phyloP scores from a whole-genome alignment of 495 filamentous ascomycete species.

The Penicillium pulvis region DNA sequence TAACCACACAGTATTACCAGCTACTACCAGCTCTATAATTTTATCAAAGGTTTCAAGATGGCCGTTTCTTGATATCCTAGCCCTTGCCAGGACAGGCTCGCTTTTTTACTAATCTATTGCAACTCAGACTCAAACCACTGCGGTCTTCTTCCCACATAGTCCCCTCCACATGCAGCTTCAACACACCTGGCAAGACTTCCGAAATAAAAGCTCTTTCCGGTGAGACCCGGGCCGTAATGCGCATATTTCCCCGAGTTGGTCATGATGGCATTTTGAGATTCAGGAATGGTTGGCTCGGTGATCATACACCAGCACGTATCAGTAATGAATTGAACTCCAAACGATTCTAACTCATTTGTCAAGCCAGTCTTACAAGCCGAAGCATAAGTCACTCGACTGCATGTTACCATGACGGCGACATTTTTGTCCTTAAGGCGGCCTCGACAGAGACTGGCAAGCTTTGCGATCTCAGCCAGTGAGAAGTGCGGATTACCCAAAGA shows the following conservation, averaged over 20 bases:
- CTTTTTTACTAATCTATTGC: too few relatives aligned
- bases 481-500: constrained; percentile 42
- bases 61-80: too few relatives aligned
- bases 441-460: constrained; percentile 13
- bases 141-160: neutral
- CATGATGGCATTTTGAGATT: constrained; percentile 17
- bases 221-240: constrained; percentile 29
- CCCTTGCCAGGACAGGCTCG: too few relatives aligned
- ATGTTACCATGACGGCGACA: constrained; percentile 23
- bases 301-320: constrained; percentile 41
- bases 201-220: constrained; percentile 20
- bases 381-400: constrained; percentile 20
- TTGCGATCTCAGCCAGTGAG: constrained; percentile 25
- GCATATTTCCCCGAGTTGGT: constrained; percentile 37
- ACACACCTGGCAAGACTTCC: constrained; percentile 27
- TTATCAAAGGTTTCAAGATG: too few relatives aligned
- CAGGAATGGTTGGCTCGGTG: constrained; percentile 25
- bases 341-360: constrained; percentile 18
- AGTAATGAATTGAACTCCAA: constrained; percentile 30
- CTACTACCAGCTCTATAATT: too few relatives aligned
- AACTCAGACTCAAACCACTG: neutral
- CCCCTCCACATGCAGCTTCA: constrained; percentile 12
- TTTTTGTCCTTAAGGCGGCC: constrained; percentile 14
- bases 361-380: constrained; percentile 15
- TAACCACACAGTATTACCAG: too few relatives aligned